These are phyloP conservation scores for Cordyceps cateniannulata DNA, from an alignment of 2,329 filamentous ascomycete species.

Conservation along the genomic window DNA sequence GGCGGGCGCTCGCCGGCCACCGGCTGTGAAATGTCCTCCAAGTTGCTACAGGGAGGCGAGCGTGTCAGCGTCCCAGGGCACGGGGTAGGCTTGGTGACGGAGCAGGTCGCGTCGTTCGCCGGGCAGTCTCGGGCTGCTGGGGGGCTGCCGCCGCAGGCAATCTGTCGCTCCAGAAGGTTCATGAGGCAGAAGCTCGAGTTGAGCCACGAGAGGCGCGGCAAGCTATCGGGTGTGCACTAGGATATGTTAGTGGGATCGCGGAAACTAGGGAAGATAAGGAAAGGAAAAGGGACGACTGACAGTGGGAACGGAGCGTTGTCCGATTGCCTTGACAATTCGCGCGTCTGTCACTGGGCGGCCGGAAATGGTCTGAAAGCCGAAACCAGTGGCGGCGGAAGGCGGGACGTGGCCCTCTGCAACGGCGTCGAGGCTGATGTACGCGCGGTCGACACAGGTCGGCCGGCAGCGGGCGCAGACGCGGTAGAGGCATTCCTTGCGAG, in stretches of 20 bases:
- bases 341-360: slow-evolving; percentile 38
- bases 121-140: background rate
- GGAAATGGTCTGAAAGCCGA: slow-evolving; percentile 41
- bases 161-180: slow-evolving; percentile 12
- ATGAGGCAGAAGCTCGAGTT: slow-evolving; percentile 9
- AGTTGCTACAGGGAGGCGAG: slow-evolving; percentile 2
- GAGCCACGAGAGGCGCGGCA: slow-evolving; percentile 2
- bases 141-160: background rate
- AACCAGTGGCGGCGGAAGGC: slow-evolving; percentile 43
- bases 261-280: no score
- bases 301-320: slow-evolving; percentile 29
- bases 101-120: background rate
- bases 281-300: slow-evolving; percentile 24
- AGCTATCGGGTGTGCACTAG: background rate
- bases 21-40: background rate
- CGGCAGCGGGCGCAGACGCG: slow-evolving; percentile 46
- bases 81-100: background rate
- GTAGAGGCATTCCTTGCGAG: slow-evolving; percentile 40
- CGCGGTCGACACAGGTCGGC: slow-evolving; percentile 34
- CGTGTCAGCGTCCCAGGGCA: background rate
- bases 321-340: slow-evolving; percentile 32
- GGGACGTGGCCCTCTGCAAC: slow-evolving; percentile 44
- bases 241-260: background rate
- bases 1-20: background rate
- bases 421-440: slow-evolving; percentile 43